Conservation (phyloP, 1,284 basidiomycete genomes). For the Cutaneotrichosporon arboriforme region DNA sequence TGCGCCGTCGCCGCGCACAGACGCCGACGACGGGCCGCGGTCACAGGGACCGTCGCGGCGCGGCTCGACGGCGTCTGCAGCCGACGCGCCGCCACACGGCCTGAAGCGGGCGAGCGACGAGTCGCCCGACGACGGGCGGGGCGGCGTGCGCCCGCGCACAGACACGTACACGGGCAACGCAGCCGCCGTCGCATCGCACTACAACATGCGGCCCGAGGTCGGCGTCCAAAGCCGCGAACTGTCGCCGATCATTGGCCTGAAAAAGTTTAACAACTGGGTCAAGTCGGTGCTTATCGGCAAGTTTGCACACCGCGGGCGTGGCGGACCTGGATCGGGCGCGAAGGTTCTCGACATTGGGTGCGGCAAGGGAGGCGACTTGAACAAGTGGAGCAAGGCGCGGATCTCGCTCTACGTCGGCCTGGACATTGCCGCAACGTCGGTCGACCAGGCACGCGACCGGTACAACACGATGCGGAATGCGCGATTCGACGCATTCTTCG, state of each 20-base stretch:
- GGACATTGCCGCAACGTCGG: constrained; percentile 83
- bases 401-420: constrained; percentile 74
- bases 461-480: constrained; percentile 53
- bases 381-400: constrained; percentile 89
- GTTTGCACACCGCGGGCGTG: constrained; percentile 50
- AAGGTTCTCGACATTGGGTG: constrained; percentile 94
- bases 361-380: constrained; percentile 95
- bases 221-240: constrained; percentile 74
- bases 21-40: constrained; percentile 2
- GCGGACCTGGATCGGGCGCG: constrained; percentile 35
- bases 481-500: constrained; percentile 73
- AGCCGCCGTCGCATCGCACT: constrained; percentile 45
- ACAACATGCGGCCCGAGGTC: constrained; percentile 88
- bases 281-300: constrained; percentile 89
- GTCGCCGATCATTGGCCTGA: constrained; percentile 94
- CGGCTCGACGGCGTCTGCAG: constrained; percentile 6
- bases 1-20: constrained; percentile 24
- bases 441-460: constrained; percentile 79
- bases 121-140: neutral
- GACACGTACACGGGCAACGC: constrained; percentile 31
- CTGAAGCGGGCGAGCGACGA: constrained; percentile 6
- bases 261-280: constrained; percentile 99
- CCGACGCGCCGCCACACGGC: neutral
- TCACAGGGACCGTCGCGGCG: constrained; percentile 8
- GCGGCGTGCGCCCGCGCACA: neutral